Evolutionary conservation across 345 rosid species (phyloP).

Genomic region (Euclidium syriacum): DNA sequence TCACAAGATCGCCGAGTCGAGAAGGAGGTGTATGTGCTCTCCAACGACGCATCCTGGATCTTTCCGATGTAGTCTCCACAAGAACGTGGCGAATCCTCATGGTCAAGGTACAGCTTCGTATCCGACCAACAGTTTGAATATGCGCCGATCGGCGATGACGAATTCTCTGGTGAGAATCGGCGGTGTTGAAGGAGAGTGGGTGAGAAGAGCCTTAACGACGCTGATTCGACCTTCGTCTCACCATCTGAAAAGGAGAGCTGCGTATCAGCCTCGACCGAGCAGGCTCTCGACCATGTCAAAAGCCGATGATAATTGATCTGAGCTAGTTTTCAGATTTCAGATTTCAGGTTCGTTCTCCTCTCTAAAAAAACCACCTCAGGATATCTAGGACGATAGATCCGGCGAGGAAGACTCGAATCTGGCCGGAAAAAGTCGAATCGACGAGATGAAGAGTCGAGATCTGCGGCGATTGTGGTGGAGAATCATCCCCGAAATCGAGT

Average conservation of each 20-base stretch:
- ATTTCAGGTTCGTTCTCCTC: conserved; percentile 27
- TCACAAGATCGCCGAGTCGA: conserved; percentile 36
- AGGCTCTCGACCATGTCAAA: conserved; percentile 65
- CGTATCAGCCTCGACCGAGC: conserved; percentile 65
- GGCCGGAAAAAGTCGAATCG: not conserved
- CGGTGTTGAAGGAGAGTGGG: conserved; percentile 91
- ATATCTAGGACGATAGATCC: conserved; percentile 1
- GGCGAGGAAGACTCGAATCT: not conserved
- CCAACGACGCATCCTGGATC: conserved; percentile 90
- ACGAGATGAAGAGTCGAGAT: not conserved
- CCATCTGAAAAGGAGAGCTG: conserved; percentile 56
- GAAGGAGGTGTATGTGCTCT: conserved; percentile 77
- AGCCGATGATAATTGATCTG: conserved; percentile 33
- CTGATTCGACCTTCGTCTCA: conserved; percentile 90
- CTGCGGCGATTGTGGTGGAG: not conserved
- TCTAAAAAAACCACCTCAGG: not conserved
- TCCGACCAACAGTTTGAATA: conserved; percentile 57
- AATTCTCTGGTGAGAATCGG: conserved; percentile 89
- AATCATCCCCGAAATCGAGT: not conserved
- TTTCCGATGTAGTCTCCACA: conserved; percentile 73
- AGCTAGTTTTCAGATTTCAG: not conserved
- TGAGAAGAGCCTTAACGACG: conserved; percentile 77
- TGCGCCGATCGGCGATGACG: conserved; percentile 87
- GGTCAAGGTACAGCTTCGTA: conserved; percentile 36
- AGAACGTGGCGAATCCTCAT: conserved; percentile 30